Percentiles rank a stretch among this genome's conserved stretches.
phyloP scores from a whole-genome alignment of 2,329 filamentous ascomycete genomes.

The Colletotrichum spinosum region DNA sequence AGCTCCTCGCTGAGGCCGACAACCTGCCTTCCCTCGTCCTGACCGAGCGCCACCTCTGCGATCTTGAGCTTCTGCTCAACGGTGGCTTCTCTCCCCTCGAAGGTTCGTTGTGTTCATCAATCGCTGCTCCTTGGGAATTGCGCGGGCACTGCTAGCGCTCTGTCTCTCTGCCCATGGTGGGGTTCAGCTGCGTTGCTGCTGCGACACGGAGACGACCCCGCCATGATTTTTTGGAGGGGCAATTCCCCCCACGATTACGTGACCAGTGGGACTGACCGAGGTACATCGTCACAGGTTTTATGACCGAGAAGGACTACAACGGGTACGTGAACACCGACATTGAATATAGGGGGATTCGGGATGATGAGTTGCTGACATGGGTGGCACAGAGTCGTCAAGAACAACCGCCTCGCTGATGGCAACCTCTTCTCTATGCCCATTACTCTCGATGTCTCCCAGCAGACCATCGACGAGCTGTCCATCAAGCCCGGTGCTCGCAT shows the following conservation, averaged over 20 bases:
- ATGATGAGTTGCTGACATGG: constrained; percentile 43
- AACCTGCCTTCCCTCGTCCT: constrained; percentile 85
- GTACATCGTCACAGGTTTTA: constrained; percentile 76
- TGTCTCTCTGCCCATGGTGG: constrained; percentile 31
- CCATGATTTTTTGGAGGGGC: constrained; percentile 32
- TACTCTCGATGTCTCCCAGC: constrained; percentile 84
- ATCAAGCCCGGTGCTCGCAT: constrained; percentile 85
- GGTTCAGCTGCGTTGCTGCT: constrained; percentile 19
- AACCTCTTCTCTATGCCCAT: constrained; percentile 97
- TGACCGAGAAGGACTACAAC: constrained; percentile 97
- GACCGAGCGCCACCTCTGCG: constrained; percentile 94
- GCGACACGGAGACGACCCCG: constrained; percentile 32
- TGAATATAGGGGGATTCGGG: not conserved
- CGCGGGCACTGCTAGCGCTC: not conserved
- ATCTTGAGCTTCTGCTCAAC: constrained; percentile 96
- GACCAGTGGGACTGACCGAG: constrained; percentile 29
- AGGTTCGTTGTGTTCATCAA: constrained; percentile 67
- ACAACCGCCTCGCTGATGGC: constrained; percentile 88
- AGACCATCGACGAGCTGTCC: constrained; percentile 78
- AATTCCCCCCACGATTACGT: constrained; percentile 31
- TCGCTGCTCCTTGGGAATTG: not conserved
- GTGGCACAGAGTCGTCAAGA: constrained; percentile 79
- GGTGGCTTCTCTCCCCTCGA: constrained; percentile 98
- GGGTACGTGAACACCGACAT: not conserved
- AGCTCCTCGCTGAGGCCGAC: constrained; percentile 88